phyloP scores from a whole-genome alignment of 1,284 basidiomycete genomes.

The Ceratorhiza oryzae-sativae region DNA sequence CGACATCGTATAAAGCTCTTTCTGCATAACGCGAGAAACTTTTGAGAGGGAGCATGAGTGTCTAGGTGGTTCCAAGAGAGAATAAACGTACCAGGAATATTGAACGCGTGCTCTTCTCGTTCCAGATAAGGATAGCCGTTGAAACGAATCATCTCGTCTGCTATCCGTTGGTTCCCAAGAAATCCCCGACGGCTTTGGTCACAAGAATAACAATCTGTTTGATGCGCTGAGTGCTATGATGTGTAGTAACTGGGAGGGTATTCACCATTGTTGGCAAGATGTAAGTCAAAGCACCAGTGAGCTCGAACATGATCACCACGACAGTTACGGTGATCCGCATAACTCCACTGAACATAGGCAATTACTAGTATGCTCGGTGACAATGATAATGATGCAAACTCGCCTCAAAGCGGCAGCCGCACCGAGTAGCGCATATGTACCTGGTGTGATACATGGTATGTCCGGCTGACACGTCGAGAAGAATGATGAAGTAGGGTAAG shows the following conservation, averaged over 20 bases:
- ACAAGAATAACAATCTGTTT: conserved; percentile 90
- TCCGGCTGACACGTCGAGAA: conserved; percentile 92
- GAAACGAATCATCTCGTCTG: conserved; percentile 96
- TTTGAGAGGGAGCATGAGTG: background rate
- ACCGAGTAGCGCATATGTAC: conserved; percentile 95
- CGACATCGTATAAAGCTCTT: conserved; percentile 74
- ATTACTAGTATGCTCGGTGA: conserved; percentile 42
- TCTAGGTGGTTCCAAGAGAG: background rate
- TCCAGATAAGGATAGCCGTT: conserved; percentile 96
- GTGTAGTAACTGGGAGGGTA: conserved; percentile 8
- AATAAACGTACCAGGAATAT: conserved; percentile 77
- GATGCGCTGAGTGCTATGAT: conserved; percentile 24
- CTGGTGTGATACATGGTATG: conserved; percentile 96
- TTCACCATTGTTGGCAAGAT: conserved; percentile 97
- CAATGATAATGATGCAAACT: conserved; percentile 44
- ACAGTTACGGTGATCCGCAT: conserved; percentile 98
- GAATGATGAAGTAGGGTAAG: conserved; percentile 82
- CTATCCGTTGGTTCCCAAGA: conserved; percentile 90
- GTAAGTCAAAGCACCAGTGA: conserved; percentile 98
- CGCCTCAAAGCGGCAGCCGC: conserved; percentile 93
- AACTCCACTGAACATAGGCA: conserved; percentile 73
- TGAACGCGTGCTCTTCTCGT: conserved; percentile 90
- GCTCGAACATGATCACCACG: conserved; percentile 99
- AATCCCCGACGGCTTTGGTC: conserved; percentile 97
- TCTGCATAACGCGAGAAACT: conserved; percentile 92